Evolutionary conservation across 257 asterid species (phyloP).

Genomic region (Capsicum rhomboideum): DNA sequence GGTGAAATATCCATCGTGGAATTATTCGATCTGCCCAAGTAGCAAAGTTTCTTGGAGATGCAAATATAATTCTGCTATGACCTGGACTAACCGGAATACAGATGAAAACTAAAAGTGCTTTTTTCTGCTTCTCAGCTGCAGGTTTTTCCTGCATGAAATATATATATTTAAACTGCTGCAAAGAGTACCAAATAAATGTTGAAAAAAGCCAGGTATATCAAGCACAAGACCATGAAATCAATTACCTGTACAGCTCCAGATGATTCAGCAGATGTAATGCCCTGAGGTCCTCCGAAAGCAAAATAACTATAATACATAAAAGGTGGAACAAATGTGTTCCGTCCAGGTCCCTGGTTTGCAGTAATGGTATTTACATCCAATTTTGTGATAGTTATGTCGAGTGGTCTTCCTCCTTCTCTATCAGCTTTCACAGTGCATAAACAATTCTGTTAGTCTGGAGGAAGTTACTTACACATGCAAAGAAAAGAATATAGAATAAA

Average conservation of each 20-base stretch:
- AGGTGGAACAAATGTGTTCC: slow-evolving; percentile 45
- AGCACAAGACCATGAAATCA: neutral
- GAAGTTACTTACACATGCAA: neutral
- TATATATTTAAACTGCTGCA: neutral
- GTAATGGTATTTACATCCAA: slow-evolving; percentile 41
- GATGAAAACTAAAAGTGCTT: slow-evolving; percentile 47
- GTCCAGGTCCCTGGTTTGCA: slow-evolving; percentile 40
- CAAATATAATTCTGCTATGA: slow-evolving; percentile 62
- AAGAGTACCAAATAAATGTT: neutral
- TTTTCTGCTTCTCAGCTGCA: slow-evolving; percentile 20
- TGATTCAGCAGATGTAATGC: slow-evolving; percentile 19
- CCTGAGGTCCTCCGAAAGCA: slow-evolving; percentile 30
- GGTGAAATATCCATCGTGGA: slow-evolving; percentile 71
- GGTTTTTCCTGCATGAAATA: slow-evolving; percentile 30
- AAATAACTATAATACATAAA: slow-evolving; percentile 48
- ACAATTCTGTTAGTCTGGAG: slow-evolving; percentile 24
- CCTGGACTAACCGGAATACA: slow-evolving; percentile 85
- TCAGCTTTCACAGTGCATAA: slow-evolving; percentile 74
- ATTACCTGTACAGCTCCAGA: slow-evolving; percentile 32
- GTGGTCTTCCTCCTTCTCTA: slow-evolving; percentile 73
- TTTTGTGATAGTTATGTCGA: slow-evolving; percentile 41
- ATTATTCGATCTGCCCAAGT: slow-evolving; percentile 48
- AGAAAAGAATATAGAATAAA: neutral
- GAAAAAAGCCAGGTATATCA: neutral
- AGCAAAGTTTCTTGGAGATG: slow-evolving; percentile 65